Evolutionary conservation across 768 basidiomycete species (phyloP).

Genomic region (Leccinum imitatum): DNA sequence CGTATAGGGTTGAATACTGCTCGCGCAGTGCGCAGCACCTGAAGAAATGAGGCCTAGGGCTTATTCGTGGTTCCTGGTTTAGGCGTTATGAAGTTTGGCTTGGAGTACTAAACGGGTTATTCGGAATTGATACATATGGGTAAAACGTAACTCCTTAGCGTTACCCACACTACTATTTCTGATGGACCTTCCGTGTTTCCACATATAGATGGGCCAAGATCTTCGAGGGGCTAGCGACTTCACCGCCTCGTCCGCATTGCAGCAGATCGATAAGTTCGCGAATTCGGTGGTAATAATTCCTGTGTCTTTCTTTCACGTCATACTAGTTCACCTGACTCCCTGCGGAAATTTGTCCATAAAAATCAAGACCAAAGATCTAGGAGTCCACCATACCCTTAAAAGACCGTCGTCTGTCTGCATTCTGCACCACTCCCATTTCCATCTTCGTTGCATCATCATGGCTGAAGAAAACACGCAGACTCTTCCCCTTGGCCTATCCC

Average conservation of each 20-base stretch:
- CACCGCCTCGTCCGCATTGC: constrained; percentile 18
- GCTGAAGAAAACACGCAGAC: neutral
- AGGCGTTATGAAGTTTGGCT: neutral
- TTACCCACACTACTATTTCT: neutral
- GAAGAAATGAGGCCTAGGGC: neutral
- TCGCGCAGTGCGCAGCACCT: neutral
- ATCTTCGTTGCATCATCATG: constrained; percentile 16
- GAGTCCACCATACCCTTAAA: constrained; percentile 14
- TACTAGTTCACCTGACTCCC: neutral
- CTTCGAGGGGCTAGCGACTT: neutral
- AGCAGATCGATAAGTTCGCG: neutral
- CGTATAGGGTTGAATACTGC: neutral
- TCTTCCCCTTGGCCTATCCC: constrained; percentile 7
- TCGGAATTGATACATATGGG: no score
- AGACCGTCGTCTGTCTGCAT: constrained; percentile 5
- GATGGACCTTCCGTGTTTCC: neutral
- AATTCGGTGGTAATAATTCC: neutral
- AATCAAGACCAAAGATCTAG: constrained; percentile 9
- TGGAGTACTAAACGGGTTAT: neutral
- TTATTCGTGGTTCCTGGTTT: neutral
- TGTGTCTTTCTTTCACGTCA: neutral
- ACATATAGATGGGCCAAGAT: neutral
- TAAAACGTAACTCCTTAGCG: neutral
- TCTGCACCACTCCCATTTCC: constrained; percentile 11
- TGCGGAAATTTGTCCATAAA: constrained; percentile 6